Conservation (phyloP, 2,329 filamentous ascomycete species). For the Alternaria sp. region DNA sequence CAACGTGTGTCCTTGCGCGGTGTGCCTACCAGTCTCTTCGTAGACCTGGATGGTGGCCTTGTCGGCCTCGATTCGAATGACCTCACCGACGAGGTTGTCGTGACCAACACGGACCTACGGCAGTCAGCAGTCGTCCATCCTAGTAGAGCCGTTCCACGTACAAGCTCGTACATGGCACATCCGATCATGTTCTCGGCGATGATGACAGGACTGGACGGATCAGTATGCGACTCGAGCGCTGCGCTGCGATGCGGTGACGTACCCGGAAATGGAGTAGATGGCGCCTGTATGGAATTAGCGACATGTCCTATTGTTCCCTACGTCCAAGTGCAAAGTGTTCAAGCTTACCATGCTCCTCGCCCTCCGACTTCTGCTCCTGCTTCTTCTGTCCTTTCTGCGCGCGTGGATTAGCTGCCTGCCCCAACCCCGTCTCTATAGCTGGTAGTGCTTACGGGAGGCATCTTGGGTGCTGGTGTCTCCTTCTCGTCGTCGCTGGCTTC, state of each 20-base stretch:
- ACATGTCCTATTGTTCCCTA: not conserved
- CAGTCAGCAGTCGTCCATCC: slow-evolving; percentile 14
- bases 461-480: slow-evolving; percentile 30
- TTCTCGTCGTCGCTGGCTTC: slow-evolving; percentile 23
- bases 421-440: not conserved
- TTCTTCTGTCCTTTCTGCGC: slow-evolving; percentile 42
- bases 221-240: slow-evolving; percentile 28
- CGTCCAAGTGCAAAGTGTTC: not conserved
- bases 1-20: not conserved
- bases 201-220: slow-evolving; percentile 74
- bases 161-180: slow-evolving; percentile 99
- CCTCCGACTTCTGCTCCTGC: slow-evolving; percentile 52
- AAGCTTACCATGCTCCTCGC: slow-evolving; percentile 63
- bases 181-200: slow-evolving; percentile 98
- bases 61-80: slow-evolving; percentile 96
- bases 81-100: slow-evolving; percentile 91
- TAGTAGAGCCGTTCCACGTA: slow-evolving; percentile 54
- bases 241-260: slow-evolving; percentile 37
- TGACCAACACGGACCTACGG: slow-evolving; percentile 85
- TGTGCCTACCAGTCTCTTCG: slow-evolving; percentile 85
- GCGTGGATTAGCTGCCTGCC: slow-evolving; percentile 33
- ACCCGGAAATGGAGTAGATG: slow-evolving; percentile 75
- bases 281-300: slow-evolving; percentile 53
- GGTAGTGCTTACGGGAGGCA: slow-evolving; percentile 47
- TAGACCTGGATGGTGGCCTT: slow-evolving; percentile 98